These are phyloP conservation scores for Rhodotorula glutinis DNA, from an alignment of 1,284 basidiomycete genomes.

Conservation along the genomic window DNA sequence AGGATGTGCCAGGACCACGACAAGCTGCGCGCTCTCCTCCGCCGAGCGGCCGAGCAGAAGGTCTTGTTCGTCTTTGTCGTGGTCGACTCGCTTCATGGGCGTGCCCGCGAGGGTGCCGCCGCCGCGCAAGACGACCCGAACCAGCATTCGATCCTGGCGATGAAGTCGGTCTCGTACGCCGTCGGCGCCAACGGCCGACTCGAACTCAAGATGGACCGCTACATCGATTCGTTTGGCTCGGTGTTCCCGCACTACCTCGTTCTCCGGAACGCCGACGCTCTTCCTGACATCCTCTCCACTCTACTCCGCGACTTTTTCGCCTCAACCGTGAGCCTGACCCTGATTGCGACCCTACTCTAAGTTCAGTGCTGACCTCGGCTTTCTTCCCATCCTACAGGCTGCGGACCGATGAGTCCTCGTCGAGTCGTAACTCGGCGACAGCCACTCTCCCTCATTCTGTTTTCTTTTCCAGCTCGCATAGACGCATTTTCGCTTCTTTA, in stretches of 20 bases:
- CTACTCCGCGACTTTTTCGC: constrained; percentile 78
- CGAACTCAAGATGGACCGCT: constrained; percentile 59
- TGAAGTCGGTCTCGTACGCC: constrained; percentile 88
- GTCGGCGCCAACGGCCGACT: constrained; percentile 71
- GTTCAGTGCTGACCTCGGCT: not conserved
- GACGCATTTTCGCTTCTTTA: not conserved
- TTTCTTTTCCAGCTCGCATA: not conserved
- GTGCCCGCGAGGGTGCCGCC: constrained; percentile 8
- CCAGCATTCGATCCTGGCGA: constrained; percentile 79
- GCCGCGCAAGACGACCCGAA: constrained; percentile 47
- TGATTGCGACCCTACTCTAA: constrained; percentile 3
- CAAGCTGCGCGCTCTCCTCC: constrained; percentile 69
- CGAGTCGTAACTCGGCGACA: no score
- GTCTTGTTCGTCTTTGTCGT: constrained; percentile 97
- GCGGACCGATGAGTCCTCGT: not conserved
- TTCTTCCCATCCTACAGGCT: not conserved
- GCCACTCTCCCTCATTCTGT: no score
- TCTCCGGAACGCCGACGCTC: constrained; percentile 79
- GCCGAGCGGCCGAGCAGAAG: constrained; percentile 82
- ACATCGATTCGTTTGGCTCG: constrained; percentile 55
- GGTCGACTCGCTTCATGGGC: constrained; percentile 71
- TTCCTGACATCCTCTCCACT: constrained; percentile 87
- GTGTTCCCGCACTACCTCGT: constrained; percentile 98
- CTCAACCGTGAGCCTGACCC: constrained; percentile 13
- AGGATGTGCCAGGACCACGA: constrained; percentile 91